Percentiles rank a stretch among this genome's conserved stretches.
Evolutionary conservation across 208 protist species (phyloP).

Genomic region (Strigomonas culicis): DNA sequence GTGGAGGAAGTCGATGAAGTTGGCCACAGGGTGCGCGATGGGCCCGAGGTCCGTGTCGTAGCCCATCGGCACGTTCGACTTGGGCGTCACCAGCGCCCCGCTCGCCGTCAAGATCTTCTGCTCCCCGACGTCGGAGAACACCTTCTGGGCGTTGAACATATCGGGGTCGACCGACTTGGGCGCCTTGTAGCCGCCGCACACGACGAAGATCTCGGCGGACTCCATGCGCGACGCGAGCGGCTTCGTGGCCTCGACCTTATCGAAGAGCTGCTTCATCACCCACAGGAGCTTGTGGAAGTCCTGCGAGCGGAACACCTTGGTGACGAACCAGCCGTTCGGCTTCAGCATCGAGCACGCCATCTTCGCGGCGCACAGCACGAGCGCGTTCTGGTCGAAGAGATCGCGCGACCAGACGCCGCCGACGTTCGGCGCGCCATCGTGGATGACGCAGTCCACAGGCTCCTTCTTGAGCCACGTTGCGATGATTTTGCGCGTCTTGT

Average conservation of each 20-base stretch:
- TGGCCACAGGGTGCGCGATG: conserved; percentile 62
- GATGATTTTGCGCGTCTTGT: conserved; percentile 94
- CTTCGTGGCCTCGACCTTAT: conserved; percentile 98
- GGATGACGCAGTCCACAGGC: conserved; percentile 94
- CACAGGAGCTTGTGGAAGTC: conserved; percentile 98
- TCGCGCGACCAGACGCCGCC: conserved; percentile 98
- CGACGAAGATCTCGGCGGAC: conserved; percentile 99
- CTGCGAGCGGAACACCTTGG: conserved; percentile 99
- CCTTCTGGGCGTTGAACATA: conserved; percentile 94
- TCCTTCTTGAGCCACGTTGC: conserved; percentile 93
- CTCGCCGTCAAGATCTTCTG: conserved; percentile 80
- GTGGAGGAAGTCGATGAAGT: conserved; percentile 91
- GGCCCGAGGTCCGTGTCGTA: conserved; percentile 91
- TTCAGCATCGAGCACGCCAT: conserved; percentile 96
- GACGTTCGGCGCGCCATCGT: conserved; percentile 99
- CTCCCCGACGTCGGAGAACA: conserved; percentile 94
- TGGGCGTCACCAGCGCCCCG: conserved; percentile 63
- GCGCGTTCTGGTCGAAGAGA: conserved; percentile 96
- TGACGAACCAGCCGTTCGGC: conserved; percentile 95
- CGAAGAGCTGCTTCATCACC: conserved; percentile 98
- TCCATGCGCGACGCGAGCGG: conserved; percentile 96
- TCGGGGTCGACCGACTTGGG: conserved; percentile 96
- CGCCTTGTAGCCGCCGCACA: conserved; percentile 95
- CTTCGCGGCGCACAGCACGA: conserved; percentile 94
- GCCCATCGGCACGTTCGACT: conserved; percentile 72